Base-by-base conservation (phyloP, 192 early-diverging fungal species). In the Phycomyces nitens region DNA sequence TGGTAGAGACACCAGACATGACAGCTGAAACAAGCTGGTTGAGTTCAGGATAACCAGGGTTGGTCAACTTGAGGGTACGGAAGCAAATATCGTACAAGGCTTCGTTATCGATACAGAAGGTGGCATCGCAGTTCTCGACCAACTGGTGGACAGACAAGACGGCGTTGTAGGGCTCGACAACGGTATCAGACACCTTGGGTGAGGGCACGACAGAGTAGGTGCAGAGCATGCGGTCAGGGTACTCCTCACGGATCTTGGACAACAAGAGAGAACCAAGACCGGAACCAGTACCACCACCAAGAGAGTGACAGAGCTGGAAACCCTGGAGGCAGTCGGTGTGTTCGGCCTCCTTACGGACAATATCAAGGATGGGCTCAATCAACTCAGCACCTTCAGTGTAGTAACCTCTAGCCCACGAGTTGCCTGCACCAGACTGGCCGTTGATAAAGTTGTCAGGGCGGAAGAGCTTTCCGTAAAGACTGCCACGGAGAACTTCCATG, bases 81-180 rank as follows among this genome's bases (percentile, higher is more conserved):
- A 92, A 92, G 84, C 97, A 99, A 69, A 99, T 98, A 80, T 99
- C 95, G 77, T 98, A 97, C 54, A 99, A 84, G 27, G 97, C 97
- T 77, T 99, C 93, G 79, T 99, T 99, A 74, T 99, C 97, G 67
- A 99, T 97, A 84, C 96, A 98, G 84, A 98, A 99, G 22, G 96
- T 96, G 81, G 94, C 92, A 74, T 99, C 97, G 55, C 92, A 94
- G 88, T 99, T 97, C 73, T 99, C 97, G 34, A 99, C 96, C 47
- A 98, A 85, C 71, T 98, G 96, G 82, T 99, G 95, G 49, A 98
- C 90, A 22, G 95, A 92, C 52, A 99, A 84, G 15, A 92, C 95
- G 23, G 96, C 95, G 71, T 99, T 99, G 83, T 99, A 99, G 53
- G 97, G 95, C 79, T 99, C 97, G 60, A 99, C 96, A 60, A 99